Percentiles rank a stretch among this genome's conserved stretches.
Evolutionary conservation across 2,329 filamentous ascomycete species (phyloP).

Genomic region (Gremmenia infestans): DNA sequence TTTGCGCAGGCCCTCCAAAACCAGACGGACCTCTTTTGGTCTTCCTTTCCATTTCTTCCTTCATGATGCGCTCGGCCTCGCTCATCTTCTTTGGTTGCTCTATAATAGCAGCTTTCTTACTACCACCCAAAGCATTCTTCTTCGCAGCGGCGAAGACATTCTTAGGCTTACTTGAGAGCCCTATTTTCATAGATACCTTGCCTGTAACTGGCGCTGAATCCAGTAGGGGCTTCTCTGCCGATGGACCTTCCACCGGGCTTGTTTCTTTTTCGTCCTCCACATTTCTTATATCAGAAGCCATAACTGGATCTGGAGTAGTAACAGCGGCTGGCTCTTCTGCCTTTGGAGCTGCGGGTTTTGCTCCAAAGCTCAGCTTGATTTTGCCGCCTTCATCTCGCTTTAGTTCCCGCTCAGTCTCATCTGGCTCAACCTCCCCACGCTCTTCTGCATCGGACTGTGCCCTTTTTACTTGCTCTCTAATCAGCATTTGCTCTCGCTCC

Average conservation of each 20-base stretch:
- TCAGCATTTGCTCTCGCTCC: slow-evolving; percentile 76
- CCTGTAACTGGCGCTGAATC: slow-evolving; percentile 18
- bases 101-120: slow-evolving; percentile 50
- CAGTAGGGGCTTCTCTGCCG: background rate
- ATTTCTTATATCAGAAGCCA: background rate
- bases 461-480: slow-evolving; percentile 76
- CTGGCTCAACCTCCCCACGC: slow-evolving; percentile 37
- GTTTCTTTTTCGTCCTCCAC: slow-evolving; percentile 7
- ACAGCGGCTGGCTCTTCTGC: slow-evolving; percentile 5
- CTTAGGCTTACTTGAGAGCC: slow-evolving; percentile 61
- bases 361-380: slow-evolving; percentile 65
- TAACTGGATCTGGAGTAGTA: background rate
- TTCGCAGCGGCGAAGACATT: slow-evolving; percentile 67
- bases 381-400: slow-evolving; percentile 69
- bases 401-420: slow-evolving; percentile 42
- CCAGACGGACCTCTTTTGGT: slow-evolving; percentile 46
- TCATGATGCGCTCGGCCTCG: slow-evolving; percentile 85
- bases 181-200: slow-evolving; percentile 61
- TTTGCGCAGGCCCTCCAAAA: slow-evolving; percentile 47
- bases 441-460: slow-evolving; percentile 58
- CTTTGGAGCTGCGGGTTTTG: slow-evolving; percentile 25
- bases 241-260: slow-evolving; percentile 3
- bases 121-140: slow-evolving; percentile 67
- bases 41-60: slow-evolving; percentile 72
- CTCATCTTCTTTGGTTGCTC: slow-evolving; percentile 78